These are phyloP conservation scores for Sphagnum tenellum DNA, from an alignment of 225 moss, liverwort and hornwort species.

Conservation along the genomic window DNA sequence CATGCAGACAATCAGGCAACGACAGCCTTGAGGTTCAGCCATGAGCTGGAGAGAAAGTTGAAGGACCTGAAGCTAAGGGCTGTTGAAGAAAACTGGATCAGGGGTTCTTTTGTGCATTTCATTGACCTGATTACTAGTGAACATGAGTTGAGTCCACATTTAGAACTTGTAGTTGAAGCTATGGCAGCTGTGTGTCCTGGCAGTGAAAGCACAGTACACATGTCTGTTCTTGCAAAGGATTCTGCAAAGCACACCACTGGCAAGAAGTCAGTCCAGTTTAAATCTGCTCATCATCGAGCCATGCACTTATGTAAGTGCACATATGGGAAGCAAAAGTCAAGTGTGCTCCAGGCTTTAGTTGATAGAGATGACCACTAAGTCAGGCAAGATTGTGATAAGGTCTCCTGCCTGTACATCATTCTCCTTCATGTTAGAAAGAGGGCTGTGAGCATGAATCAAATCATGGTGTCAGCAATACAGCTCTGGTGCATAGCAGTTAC, in stretches of 20 bases:
- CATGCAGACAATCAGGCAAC: conserved; percentile 27
- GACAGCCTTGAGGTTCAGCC: conserved; percentile 26
- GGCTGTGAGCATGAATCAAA: no score
- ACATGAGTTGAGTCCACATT: conserved; percentile 34
- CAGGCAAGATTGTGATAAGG: no score
- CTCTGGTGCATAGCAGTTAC: no score
- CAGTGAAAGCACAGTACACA: conserved; percentile 52
- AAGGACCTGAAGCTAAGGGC: conserved; percentile 45
- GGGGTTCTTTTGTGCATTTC: conserved; percentile 55
- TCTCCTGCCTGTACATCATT: no score
- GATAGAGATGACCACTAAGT: conserved; percentile 17
- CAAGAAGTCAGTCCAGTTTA: conserved; percentile 64
- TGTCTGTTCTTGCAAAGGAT: conserved; percentile 62
- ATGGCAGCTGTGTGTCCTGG: conserved; percentile 70
- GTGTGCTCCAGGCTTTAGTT: conserved; percentile 64
- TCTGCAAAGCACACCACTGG: conserved; percentile 40
- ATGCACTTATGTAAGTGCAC: conserved; percentile 66
- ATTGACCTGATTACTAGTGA: conserved; percentile 58
- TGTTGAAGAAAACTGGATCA: conserved; percentile 60
- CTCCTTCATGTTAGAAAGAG: no score
- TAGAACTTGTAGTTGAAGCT: conserved; percentile 48
- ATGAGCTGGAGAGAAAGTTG: conserved; percentile 33
- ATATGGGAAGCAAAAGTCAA: conserved; percentile 70
- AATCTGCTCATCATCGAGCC: conserved; percentile 49
- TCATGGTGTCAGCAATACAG: no score